These are phyloP conservation scores for Neurospora terricola DNA, from an alignment of 495 filamentous ascomycete genomes.

Conservation along the genomic window DNA sequence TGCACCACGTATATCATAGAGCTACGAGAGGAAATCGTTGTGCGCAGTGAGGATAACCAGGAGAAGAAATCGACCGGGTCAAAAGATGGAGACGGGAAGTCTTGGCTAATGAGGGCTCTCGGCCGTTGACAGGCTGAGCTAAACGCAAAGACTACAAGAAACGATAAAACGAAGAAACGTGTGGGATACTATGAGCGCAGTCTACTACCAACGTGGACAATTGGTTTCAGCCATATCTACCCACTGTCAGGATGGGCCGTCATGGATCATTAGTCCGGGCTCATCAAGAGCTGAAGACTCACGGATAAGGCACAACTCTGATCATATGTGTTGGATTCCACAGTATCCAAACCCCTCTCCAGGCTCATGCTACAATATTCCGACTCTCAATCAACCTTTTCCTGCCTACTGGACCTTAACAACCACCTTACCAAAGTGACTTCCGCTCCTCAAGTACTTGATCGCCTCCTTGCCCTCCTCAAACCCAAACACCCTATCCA, in stretches of 20 bases:
- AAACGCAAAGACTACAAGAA: background rate
- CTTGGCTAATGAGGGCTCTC: background rate
- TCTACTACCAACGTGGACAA: background rate
- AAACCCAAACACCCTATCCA: slow-evolving; percentile 29
- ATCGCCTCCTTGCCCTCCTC: slow-evolving; percentile 2
- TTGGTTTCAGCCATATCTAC: background rate
- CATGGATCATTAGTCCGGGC: background rate
- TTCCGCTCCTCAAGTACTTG: background rate
- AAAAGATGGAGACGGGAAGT: background rate
- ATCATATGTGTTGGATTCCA: too few relatives aligned
- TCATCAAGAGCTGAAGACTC: background rate
- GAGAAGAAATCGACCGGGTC: background rate
- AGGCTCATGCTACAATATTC: background rate
- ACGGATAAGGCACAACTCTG: background rate
- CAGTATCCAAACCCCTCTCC: background rate
- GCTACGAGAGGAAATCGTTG: background rate
- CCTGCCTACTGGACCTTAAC: background rate
- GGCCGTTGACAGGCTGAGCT: background rate
- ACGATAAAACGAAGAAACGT: background rate
- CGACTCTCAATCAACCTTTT: background rate
- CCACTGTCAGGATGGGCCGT: background rate
- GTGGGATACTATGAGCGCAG: background rate
- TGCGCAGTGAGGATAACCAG: background rate
- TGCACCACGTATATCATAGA: background rate
- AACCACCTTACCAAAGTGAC: background rate